These are phyloP conservation scores for Cystobasidium ongulense DNA, from an alignment of 768 basidiomycete genomes.

Conservation along the genomic window DNA sequence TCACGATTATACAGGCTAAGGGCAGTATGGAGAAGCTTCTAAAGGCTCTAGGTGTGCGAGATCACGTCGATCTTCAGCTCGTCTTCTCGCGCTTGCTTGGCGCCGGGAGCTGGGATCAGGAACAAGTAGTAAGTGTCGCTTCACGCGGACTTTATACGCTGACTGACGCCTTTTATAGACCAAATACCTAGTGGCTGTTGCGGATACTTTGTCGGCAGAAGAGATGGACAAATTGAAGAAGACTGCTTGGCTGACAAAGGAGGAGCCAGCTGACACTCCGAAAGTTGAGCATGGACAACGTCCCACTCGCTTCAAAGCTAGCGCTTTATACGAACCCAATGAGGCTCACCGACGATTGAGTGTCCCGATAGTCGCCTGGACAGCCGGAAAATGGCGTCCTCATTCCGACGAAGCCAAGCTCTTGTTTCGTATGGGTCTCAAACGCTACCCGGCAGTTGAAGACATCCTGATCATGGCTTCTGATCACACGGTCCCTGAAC, in stretches of 20 bases:
- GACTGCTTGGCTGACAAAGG: conserved; percentile 64
- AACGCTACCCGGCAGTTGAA: conserved; percentile 59
- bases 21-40: conserved; percentile 59
- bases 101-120: conserved; percentile 43
- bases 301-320: conserved; percentile 54
- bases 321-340: conserved; percentile 75
- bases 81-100: conserved; percentile 65
- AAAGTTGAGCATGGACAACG: conserved; percentile 2
- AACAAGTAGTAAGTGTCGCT: conserved; percentile 53
- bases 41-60: conserved; percentile 68
- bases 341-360: conserved; percentile 63
- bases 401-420: conserved; percentile 68
- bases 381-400: conserved; percentile 62
- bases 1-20: conserved; percentile 50
- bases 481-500: conserved; percentile 48
- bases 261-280: conserved; percentile 14
- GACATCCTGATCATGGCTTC: conserved; percentile 64
- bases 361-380: conserved; percentile 84
- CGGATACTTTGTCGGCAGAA: conserved; percentile 54
- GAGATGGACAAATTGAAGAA: conserved; percentile 56
- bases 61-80: conserved; percentile 83
- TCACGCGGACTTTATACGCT: background rate
- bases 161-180: conserved; percentile 38
- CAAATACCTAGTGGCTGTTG: conserved; percentile 77
- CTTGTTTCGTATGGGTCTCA: conserved; percentile 54